Evolutionary conservation across 768 basidiomycete species (phyloP).

Genomic region (Russula foetens): DNA sequence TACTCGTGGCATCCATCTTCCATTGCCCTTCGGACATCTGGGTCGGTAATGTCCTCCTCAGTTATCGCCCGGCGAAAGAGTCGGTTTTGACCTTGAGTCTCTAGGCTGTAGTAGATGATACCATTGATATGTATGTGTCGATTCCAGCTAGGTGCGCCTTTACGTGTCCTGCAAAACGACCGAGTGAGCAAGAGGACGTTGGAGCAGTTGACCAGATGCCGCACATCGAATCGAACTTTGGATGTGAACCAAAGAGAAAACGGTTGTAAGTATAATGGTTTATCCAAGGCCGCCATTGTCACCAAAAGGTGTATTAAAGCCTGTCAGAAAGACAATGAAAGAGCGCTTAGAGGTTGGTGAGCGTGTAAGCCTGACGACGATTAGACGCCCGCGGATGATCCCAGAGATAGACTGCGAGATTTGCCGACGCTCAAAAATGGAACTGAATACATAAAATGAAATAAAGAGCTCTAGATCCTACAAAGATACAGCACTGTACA

Average conservation of each 20-base stretch:
- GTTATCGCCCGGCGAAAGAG: neutral
- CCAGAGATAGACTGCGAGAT: neutral
- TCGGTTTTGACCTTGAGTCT: neutral
- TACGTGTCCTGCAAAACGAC: neutral
- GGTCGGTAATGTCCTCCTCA: neutral
- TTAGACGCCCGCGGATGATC: neutral
- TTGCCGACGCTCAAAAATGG: neutral
- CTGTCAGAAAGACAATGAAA: neutral
- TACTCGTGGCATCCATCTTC: neutral
- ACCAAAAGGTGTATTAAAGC: neutral
- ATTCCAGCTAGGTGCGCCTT: neutral
- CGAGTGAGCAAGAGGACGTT: neutral
- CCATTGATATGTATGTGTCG: conserved; percentile 4
- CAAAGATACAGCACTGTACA: conserved; percentile 16
- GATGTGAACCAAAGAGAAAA: neutral
- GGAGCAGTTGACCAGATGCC: neutral
- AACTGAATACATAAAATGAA: neutral
- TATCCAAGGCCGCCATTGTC: neutral
- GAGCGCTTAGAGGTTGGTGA: neutral
- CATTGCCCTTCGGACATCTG: neutral
- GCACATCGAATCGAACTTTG: neutral
- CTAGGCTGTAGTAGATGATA: conserved; percentile 4
- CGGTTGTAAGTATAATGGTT: neutral
- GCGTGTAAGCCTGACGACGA: no score
- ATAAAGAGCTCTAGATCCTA: conserved; percentile 16